Evolutionary conservation across 441 rosid species (phyloP).

Genomic region (Erodium chrysanthum): DNA sequence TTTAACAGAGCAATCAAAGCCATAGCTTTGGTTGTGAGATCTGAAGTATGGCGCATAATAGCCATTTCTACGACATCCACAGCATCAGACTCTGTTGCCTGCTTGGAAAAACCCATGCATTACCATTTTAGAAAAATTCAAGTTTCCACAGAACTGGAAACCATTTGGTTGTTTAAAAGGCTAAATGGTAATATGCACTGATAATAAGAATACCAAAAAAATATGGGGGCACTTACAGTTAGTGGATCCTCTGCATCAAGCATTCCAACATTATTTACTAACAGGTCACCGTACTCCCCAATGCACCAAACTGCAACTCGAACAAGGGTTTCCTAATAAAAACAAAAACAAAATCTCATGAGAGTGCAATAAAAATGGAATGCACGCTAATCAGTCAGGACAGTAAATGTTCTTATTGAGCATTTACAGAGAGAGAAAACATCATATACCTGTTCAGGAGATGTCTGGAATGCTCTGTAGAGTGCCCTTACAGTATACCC

Average conservation of each 20-base stretch:
- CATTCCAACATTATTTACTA: constrained; percentile 79
- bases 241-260: constrained; percentile 77
- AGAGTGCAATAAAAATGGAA: background rate
- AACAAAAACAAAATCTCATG: constrained; percentile 16
- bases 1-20: constrained; percentile 78
- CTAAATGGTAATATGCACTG: background rate
- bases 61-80: constrained; percentile 71
- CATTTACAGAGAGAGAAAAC: constrained; percentile 1
- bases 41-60: constrained; percentile 55
- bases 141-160: background rate
- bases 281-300: constrained; percentile 96
- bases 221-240: constrained; percentile 49
- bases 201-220: background rate
- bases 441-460: constrained; percentile 64
- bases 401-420: background rate
- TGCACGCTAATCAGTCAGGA: background rate
- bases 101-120: constrained; percentile 27
- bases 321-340: constrained; percentile 73
- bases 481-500: constrained; percentile 87
- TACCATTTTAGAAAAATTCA: constrained; percentile 9
- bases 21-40: constrained; percentile 80
- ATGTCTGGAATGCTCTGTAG: constrained; percentile 64
- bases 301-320: constrained; percentile 98
- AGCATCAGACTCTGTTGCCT: constrained; percentile 88
- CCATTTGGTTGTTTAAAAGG: background rate